Conservation (phyloP, 306 rosid genomes). For the Begonia masoniana region DNA sequence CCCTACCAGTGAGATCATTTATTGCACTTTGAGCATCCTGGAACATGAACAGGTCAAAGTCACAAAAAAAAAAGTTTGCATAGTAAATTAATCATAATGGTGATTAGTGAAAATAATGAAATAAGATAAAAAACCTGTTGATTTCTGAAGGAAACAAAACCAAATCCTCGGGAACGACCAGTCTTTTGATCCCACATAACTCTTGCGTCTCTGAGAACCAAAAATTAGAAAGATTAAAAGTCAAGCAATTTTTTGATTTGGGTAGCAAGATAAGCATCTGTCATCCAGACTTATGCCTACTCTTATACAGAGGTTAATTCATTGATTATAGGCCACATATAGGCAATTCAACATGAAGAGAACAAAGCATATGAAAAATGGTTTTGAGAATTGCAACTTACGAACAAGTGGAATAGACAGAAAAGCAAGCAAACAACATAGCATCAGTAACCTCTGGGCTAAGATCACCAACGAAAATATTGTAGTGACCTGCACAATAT, state of each 20-base stretch:
- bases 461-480: constrained; percentile 97
- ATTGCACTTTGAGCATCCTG: constrained; percentile 97
- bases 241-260: too few relatives aligned
- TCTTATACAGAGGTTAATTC: too few relatives aligned
- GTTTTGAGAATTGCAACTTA: constrained; percentile 42
- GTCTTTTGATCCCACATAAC: constrained; percentile 99
- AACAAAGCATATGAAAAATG: neutral
- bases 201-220: constrained; percentile 71
- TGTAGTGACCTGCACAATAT: constrained; percentile 69
- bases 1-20: constrained; percentile 97
- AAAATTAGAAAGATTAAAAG: too few relatives aligned
- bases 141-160: constrained; percentile 87
- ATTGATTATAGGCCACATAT: neutral
- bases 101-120: neutral
- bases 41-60: constrained; percentile 3
- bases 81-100: neutral
- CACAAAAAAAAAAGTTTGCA: neutral
- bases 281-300: too few relatives aligned
- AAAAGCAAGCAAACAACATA: constrained; percentile 87
- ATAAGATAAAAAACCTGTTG: constrained; percentile 48
- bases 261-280: too few relatives aligned
- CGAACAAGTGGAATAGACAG: constrained; percentile 92
- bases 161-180: constrained; percentile 97
- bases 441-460: constrained; percentile 99
- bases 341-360: neutral